phyloP scores from a whole-genome alignment of 106 monocot species.

The Apostasia shenzhenica region DNA sequence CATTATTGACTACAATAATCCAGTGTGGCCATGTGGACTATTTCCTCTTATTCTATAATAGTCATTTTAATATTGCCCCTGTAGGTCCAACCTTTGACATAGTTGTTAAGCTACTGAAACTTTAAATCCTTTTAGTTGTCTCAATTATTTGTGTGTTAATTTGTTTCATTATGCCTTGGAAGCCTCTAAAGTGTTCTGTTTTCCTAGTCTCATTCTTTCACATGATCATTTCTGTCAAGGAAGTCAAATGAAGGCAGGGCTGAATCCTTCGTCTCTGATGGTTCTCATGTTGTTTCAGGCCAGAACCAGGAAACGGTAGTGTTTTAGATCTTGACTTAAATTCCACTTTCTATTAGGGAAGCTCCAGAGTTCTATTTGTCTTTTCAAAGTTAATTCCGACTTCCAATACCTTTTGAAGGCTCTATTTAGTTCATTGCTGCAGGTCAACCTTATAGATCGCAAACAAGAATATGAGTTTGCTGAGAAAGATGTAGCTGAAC shows the following conservation, averaged over 20 bases:
- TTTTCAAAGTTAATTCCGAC: slow-evolving; percentile 2
- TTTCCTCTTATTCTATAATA: too few species aligned
- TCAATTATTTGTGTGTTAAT: background rate
- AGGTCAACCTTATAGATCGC: slow-evolving; percentile 8
- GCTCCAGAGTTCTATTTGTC: background rate
- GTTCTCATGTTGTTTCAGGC: background rate
- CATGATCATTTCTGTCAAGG: slow-evolving; percentile 24
- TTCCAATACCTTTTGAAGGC: too few species aligned
- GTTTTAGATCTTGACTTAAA: slow-evolving; percentile 4
- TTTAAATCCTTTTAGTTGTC: too few species aligned
- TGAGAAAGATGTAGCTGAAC: background rate
- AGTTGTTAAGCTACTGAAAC: too few species aligned
- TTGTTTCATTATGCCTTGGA: background rate
- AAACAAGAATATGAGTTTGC: slow-evolving; percentile 6
- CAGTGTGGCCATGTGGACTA: too few species aligned
- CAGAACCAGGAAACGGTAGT: background rate
- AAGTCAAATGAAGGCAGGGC: slow-evolving; percentile 27
- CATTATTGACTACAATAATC: too few species aligned
- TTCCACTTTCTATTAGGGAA: slow-evolving; percentile 4
- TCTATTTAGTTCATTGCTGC: slow-evolving; percentile 1
- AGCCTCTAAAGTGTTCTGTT: background rate
- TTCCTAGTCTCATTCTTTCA: background rate
- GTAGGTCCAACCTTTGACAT: too few species aligned
- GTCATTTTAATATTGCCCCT: too few species aligned
- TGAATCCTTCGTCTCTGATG: slow-evolving; percentile 7